phyloP scores from a whole-genome alignment of 78 protist genomes.

The Dictyostelium citrinum region DNA sequence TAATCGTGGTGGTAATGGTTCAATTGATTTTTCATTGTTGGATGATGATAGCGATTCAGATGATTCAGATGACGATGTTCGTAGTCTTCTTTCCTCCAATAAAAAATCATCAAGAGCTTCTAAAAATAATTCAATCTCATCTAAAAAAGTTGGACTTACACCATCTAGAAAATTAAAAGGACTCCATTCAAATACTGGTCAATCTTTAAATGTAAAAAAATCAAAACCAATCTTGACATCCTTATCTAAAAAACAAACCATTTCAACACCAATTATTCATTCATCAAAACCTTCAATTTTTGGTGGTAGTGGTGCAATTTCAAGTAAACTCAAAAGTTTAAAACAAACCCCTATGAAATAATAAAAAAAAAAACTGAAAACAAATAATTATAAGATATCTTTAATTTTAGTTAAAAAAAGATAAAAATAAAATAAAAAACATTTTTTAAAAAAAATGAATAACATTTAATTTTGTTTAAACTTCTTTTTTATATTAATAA shows the following conservation, averaged over 20 bases:
- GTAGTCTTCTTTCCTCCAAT: background rate
- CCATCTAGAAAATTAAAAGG: background rate
- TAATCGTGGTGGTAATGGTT: background rate
- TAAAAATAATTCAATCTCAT: background rate
- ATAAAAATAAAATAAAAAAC: background rate
- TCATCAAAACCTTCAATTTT: background rate
- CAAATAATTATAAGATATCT: background rate
- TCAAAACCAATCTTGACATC: background rate
- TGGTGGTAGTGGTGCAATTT: background rate
- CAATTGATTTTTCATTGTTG: background rate
- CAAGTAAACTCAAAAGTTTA: background rate
- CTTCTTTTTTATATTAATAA: too few species aligned
- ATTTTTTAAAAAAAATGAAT: background rate
- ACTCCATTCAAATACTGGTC: background rate
- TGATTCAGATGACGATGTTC: background rate
- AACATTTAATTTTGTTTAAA: too few species aligned
- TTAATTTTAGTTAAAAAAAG: conserved; percentile 12
- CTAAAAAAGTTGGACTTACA: background rate
- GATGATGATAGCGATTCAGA: conserved; percentile 20
- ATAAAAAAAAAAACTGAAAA: background rate
- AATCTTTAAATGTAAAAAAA: background rate
- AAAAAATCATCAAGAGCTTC: background rate
- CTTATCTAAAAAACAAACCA: background rate
- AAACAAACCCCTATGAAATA: background rate
- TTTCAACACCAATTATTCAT: background rate